Conservation (phyloP, 163 green algal species). For the Chlorella variabilis region DNA sequence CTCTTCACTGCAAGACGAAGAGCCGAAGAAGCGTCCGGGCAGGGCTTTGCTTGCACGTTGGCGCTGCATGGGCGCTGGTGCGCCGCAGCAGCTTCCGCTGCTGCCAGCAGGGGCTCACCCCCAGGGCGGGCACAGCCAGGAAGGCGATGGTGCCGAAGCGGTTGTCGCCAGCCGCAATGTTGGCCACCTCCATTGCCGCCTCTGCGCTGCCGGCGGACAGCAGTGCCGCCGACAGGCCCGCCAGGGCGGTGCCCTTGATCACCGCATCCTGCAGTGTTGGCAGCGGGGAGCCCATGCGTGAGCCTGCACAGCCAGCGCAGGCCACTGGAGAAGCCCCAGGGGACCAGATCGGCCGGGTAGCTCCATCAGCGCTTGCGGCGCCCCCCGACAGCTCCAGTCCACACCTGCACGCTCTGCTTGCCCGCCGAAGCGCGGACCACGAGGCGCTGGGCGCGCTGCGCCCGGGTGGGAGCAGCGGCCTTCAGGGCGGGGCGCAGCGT, state of each 20-base stretch:
- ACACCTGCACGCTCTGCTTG: constrained; percentile 26
- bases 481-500: neutral
- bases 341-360: too few species aligned
- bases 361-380: too few species aligned
- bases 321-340: too few species aligned
- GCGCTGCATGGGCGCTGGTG: too few species aligned
- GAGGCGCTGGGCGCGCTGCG: constrained; percentile 11
- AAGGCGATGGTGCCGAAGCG: constrained; percentile 44
- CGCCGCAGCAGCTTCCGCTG: too few species aligned
- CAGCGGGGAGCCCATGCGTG: too few species aligned
- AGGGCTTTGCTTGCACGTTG: neutral
- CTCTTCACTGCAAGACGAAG: too few species aligned
- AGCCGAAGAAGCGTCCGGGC: neutral
- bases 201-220: constrained; percentile 46
- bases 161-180: constrained; percentile 53
- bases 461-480: neutral
- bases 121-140: constrained; percentile 39
- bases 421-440: neutral
- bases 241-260: constrained; percentile 37
- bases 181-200: constrained; percentile 52
- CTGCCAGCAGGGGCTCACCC: neutral
- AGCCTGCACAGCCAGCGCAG: too few species aligned
- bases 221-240: constrained; percentile 41
- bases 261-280: constrained; percentile 19
- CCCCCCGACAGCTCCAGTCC: too few species aligned